Base-by-base conservation (phyloP, 2,329 filamentous ascomycete species). In the Aspergillus uvarum region DNA sequence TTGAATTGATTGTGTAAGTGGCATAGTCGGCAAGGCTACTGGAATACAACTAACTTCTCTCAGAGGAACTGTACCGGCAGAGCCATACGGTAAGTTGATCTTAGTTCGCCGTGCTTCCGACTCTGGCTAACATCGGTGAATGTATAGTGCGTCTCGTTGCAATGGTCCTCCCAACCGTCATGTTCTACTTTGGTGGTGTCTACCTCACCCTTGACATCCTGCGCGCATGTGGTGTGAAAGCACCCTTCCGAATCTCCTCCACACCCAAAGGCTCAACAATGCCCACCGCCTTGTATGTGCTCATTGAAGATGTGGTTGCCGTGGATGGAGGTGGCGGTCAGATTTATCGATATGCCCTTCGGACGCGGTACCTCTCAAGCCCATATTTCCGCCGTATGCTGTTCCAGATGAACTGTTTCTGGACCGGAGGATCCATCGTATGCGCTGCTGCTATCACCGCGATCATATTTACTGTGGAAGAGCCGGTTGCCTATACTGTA, bases 291-390 rank as follows among this genome's bases (percentile, higher is more conserved):
- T 80, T 84, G 1, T 87, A 88, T 65, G 87, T 87, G 53, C 80
- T 89, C 31, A 83, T 89, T 26, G 87, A 90, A 72, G 87, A 90
- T 66, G 81, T 89, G 24, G 82, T 88, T 14, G 86, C 85, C 4
- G 87, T 90, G 47, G 88, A 89, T 68, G 87, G 85, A 21, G 82
- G 81, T 3, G 87, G 85, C 10, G 84, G 83, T 1, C 79, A 81
- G 59, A 79, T 76, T 2, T 87, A 82, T 63, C 77, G 84, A 49
- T 76, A 80, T 65, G 80, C 80, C 0, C 68, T 86, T 21, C 74
- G 80, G 53, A 79, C 76, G 44, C 75, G 84, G 62, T 86, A 85
- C 63, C 75, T 81, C 12, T 81, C 80, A 3, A 86, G 83, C 59
- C 79, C 79, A 57, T 77, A 79, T 56, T 86, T 87, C 66, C 76